Evolutionary conservation across 768 basidiomycete genomes (phyloP), one percentile per base, ranked within the genome.

Genomic region (Leccinellum rugosiceps): DNA sequence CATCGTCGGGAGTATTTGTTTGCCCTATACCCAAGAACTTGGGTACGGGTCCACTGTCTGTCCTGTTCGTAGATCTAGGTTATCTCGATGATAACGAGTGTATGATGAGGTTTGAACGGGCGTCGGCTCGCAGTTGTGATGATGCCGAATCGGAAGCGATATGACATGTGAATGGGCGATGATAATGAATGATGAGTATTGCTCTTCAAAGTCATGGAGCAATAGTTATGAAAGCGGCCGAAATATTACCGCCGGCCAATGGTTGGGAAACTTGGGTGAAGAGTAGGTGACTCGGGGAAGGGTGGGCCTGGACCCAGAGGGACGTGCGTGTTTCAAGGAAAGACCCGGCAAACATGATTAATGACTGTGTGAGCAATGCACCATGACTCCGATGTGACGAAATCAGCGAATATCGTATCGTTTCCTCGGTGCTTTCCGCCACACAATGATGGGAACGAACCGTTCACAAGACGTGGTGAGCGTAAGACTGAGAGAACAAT

Each of bases 271-370:
- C 25, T 25, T 28, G 30, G n/a, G 34, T 15, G 34, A 34, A 34
- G 15, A 14, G 32, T 34, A 34, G n/a, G 14, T 30, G 25, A 25
- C 25, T 25, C 50, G 21, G 38, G 30, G 57, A 59, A 52, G 11
- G 11, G 25, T 55, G 49, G 49, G 49, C 30, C 23, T 26, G 17
- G 10, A 48, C 50, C 47, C 38, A 50, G 43, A 28, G 25, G 25
- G 26, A 48, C 1, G 45, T 6, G 44, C 48, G 31, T 43, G 62
- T 67, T 67, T 58, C 65, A 61, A 11, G 65, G 65, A 45, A 58
- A 57, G 59, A 67, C 46, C 45, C 45, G 45, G 23, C 14, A 23
- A 25, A 46, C 3, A 25, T 46, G 45, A 46, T 43, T 19, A 43
- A 43, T 43, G 41, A 43, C 10, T 43, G 41, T 43, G 41, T 43